Conservation (phyloP, 1,139 yeast species). For the Saccharomycopsis hybrid region DNA sequence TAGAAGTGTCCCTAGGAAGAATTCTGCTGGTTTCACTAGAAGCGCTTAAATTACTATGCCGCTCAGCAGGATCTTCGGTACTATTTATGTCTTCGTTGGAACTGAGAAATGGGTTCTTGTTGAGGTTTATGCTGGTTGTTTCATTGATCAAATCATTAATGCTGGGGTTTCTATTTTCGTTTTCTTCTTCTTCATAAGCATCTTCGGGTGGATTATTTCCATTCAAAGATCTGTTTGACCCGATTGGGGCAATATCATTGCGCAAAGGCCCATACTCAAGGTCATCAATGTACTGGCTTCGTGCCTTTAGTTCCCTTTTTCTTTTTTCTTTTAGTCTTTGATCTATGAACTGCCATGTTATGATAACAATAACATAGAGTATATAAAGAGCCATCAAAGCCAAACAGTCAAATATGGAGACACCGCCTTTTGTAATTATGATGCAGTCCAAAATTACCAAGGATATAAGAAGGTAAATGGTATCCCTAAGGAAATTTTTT, state of each 20-base stretch:
- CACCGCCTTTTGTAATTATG: conserved; percentile 39
- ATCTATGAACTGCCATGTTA: conserved; percentile 35
- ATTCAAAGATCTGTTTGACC: too few relatives aligned
- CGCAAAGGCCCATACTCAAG: not conserved
- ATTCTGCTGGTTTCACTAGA: too few relatives aligned
- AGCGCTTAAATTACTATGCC: not conserved
- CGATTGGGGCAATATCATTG: not conserved
- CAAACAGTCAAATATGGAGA: conserved; percentile 41
- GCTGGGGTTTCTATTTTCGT: conserved; percentile 22
- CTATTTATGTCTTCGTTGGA: not conserved
- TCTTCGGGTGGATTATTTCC: not conserved
- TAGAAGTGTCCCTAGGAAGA: not conserved
- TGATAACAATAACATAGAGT: conserved; percentile 46
- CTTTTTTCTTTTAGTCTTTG: conserved; percentile 23
- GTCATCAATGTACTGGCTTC: conserved; percentile 27
- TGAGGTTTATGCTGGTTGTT: conserved; percentile 5
- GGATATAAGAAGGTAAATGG: conserved; percentile 44
- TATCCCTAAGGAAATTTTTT: conserved; percentile 48
- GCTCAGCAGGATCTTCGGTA: not conserved
- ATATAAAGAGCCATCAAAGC: conserved; percentile 46
- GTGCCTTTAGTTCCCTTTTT: conserved; percentile 25
- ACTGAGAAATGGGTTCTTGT: conserved; percentile 10
- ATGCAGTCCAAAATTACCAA: conserved; percentile 34
- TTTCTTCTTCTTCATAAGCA: conserved; percentile 13
- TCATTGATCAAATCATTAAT: conserved; percentile 8